Evolutionary conservation across 164 flowering plant genomes (phyloP), one percentile per base, ranked within the genome.

Genomic region (Protea cynaroides): DNA sequence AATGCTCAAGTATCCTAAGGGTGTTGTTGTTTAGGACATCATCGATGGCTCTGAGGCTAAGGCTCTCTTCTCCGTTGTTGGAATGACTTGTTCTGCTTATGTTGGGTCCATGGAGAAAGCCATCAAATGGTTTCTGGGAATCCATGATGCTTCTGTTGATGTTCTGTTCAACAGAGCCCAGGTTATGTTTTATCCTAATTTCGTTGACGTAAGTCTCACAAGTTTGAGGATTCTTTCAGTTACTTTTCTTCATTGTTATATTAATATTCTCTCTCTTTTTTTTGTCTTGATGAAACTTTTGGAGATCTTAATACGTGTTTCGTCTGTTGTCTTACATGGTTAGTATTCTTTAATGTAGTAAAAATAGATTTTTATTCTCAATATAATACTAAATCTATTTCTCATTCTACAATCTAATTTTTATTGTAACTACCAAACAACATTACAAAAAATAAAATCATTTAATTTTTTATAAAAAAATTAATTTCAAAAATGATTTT

Each of bases 41-140:
- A 46, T 68, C 49, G 65, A 55, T 18, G 81, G 81, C 13, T 70
- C 76, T 7, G 84, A 80, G 60, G 43, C 72, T 9, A 84, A 62
- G 49, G 85, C 83, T 9, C 66, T 86, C 72, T 88, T 85, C 52
- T 78, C 85, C 0, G 96, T 91, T 9, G 66, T 66, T 8, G 97
- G 96, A 25, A 91, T 91, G 97, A 83, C 88, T 0, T 91, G 96
- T 65, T 81, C 96, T 14, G 96, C 97, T 14, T 91, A 93, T 58
- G 96, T 93, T 19, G 93, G 84, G 1, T 88, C 97, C 0, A 85
- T 88, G 22, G 96, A 88, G 74, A 92, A 84, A 65, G 90, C 94
- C 29, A 64, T 92, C 66, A 92, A 89, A 63, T 63, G 94, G 7
- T 83, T 92, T n/a, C 86, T 90, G 0, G 96, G 97, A 0, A 89